These are phyloP conservation scores for Phtheirospermum japonicum DNA, from an alignment of 257 asterid species.

Conservation along the genomic window DNA sequence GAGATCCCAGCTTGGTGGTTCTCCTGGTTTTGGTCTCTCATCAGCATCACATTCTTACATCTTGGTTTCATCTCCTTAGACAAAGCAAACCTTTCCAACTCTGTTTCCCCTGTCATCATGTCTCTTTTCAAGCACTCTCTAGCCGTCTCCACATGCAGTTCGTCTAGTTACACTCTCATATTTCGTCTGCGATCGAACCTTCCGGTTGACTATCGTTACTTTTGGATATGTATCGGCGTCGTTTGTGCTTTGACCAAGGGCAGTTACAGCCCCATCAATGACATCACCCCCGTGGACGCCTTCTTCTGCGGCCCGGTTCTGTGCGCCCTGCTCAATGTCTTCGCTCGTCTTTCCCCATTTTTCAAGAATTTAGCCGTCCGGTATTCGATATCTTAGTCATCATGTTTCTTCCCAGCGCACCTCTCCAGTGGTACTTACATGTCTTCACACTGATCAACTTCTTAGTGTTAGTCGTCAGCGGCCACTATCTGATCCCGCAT, in stretches of 20 bases:
- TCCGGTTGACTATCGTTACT: not conserved
- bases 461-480: not conserved
- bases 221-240: not conserved
- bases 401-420: not conserved
- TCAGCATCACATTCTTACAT: constrained; percentile 12
- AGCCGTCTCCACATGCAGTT: constrained; percentile 6
- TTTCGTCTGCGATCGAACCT: not conserved
- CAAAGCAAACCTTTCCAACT: not conserved
- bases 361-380: not conserved
- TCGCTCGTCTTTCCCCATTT: not conserved
- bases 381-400: not conserved
- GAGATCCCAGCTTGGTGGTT: constrained; percentile 6
- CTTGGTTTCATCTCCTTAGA: constrained; percentile 14
- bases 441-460: not conserved
- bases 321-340: not conserved
- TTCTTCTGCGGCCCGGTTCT: not conserved
- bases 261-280: not conserved
- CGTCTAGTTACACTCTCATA: not conserved
- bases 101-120: constrained; percentile 8
- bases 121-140: constrained; percentile 12
- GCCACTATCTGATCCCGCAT: not conserved
- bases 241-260: not conserved
- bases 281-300: not conserved
- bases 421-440: not conserved
- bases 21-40: constrained; percentile 9